Conservation (phyloP, 2,329 filamentous ascomycete species). For the Fusarium nodosum region DNA sequence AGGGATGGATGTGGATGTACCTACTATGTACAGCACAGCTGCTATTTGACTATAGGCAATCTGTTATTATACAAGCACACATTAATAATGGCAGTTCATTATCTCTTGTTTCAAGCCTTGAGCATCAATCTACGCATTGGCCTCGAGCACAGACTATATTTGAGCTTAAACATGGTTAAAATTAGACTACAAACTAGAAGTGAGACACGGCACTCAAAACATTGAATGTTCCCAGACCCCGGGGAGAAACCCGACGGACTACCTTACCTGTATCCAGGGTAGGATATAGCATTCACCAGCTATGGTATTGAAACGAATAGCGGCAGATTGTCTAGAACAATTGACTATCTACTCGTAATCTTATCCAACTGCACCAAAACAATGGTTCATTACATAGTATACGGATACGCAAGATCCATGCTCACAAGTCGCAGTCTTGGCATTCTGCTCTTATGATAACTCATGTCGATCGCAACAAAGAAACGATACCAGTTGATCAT, state of each 20-base stretch:
- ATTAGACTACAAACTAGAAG: conserved; percentile 28
- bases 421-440: conserved; percentile 14
- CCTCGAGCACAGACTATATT: conserved; percentile 14
- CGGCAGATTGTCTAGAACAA: background rate
- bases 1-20: no score
- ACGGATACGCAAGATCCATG: conserved; percentile 5
- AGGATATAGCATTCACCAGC: background rate
- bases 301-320: background rate
- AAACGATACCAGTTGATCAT: background rate
- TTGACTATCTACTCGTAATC: conserved; percentile 19
- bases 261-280: background rate
- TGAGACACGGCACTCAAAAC: conserved; percentile 17
- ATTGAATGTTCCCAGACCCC: background rate
- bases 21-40: background rate
- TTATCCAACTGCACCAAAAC: background rate
- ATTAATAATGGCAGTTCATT: background rate
- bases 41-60: background rate
- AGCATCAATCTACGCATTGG: conserved; percentile 7
- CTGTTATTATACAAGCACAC: background rate
- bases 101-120: background rate
- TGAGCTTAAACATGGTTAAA: conserved; percentile 35
- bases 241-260: conserved; percentile 11
- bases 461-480: conserved; percentile 21
- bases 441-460: background rate
- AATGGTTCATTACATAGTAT: background rate